Evolutionary conservation across 2,329 filamentous ascomycete species (phyloP), one percentile per base, ranked within the genome.

Genomic region (Ascochyta pisi): DNA sequence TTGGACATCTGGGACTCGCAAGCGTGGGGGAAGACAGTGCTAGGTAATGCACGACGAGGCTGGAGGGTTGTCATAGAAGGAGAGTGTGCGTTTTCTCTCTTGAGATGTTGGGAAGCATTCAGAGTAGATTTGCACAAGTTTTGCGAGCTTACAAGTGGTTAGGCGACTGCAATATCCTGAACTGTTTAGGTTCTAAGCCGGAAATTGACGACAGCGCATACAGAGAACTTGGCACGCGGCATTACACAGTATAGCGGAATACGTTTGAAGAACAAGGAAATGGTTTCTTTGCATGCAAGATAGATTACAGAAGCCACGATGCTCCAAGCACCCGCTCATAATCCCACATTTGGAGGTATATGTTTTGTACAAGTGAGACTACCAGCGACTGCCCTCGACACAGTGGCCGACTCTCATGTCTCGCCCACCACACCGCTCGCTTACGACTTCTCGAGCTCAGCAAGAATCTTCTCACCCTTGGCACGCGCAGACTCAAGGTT

Each of bases 381-480:
- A 68, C 66, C 63, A 67, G 65, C 70, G 67, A 68, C 57, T 64
- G 65, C 66, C 56, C 58, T 67, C 54, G 66, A 67, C 66, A 68
- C 62, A 63, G 61, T 73, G 66, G 65, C 70, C 64, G 63, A 66
- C 66, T 67, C 65, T 73, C 69, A 68, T 64, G 65, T 69, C 64
- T 68, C 69, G 60, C 65, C 67, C 65, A 67, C 67, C 66, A 66
- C 64, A 61, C 54, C 61, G 58, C 50, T 51, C 65, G 62, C 71
- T 64, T 74, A 76, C 68, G 68, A 71, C 71, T 76, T 75, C 73
- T 95, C 91, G 73, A 98, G 86, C 74, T 98, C 95, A 73, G 95
- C 93, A 78, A 99, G 84, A 86, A 99, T 98, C 92, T 98, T 96
- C 89, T 97, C 93, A 84, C 94, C 95, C 92, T 99, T 99, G 76